Percentiles rank a stretch among this genome's conserved stretches.
Conservation (phyloP, 345 rosid species). For the Pseudoturritis turrita region DNA sequence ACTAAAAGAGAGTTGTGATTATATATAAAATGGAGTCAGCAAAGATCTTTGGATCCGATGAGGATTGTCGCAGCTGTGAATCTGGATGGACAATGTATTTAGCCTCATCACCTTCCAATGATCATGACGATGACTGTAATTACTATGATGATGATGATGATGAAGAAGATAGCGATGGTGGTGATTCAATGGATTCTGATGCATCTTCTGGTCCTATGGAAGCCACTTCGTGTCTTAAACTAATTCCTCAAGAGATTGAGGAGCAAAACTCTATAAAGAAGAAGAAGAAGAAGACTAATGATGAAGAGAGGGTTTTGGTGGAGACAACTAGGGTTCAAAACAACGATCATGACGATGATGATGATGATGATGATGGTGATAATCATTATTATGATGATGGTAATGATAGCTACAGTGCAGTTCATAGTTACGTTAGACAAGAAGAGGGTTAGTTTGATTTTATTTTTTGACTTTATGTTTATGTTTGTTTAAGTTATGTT, state of each 20-base stretch:
- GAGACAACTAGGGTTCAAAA: slow-evolving; percentile 25
- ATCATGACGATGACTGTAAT: slow-evolving; percentile 16
- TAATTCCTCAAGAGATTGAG: slow-evolving; percentile 11
- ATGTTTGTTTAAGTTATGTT: slow-evolving; percentile 38
- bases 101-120: slow-evolving; percentile 43
- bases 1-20: background rate
- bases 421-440: slow-evolving; percentile 27
- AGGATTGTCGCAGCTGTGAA: slow-evolving; percentile 44
- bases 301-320: slow-evolving; percentile 23
- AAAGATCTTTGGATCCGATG: slow-evolving; percentile 31
- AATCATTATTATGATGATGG: slow-evolving; percentile 13
- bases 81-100: slow-evolving; percentile 70
- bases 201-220: slow-evolving; percentile 67
- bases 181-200: slow-evolving; percentile 76
- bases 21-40: slow-evolving; percentile 44
- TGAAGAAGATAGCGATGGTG: slow-evolving; percentile 19
- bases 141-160: slow-evolving; percentile 15
- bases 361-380: slow-evolving; percentile 1
- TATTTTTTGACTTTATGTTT: slow-evolving; percentile 32
- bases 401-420: slow-evolving; percentile 29
- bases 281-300: slow-evolving; percentile 16
- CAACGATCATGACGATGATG: background rate
- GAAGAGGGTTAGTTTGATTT: slow-evolving; percentile 30
- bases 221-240: slow-evolving; percentile 17
- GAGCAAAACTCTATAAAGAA: slow-evolving; percentile 9